A percentile compares a stretch with the other conserved stretches of the same genome.
Conservation (phyloP, 1,284 basidiomycete species). For the Thelephora terrestris region DNA sequence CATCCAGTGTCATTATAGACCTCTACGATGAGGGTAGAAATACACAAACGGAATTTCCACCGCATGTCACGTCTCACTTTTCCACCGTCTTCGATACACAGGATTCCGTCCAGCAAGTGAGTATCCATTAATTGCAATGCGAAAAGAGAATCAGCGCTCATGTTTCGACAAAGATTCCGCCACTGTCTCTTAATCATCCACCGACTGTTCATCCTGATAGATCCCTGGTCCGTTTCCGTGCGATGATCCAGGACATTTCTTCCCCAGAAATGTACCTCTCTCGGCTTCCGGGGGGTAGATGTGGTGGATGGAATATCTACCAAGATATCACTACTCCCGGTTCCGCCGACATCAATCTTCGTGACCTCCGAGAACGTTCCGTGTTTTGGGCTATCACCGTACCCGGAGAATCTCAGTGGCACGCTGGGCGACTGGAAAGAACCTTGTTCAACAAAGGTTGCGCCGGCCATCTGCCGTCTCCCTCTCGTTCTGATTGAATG, state of each 20-base stretch:
- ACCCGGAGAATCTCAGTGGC: conserved; percentile 52
- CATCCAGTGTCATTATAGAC: conserved; percentile 35
- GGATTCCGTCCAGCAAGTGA: conserved; percentile 36
- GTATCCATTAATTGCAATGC: conserved; percentile 5
- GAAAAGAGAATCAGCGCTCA: not conserved
- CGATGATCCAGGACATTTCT: conserved; percentile 76
- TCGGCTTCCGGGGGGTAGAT: conserved; percentile 27
- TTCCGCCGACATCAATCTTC: conserved; percentile 30
- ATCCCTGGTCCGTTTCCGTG: conserved; percentile 56
- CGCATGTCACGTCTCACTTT: conserved; percentile 41
- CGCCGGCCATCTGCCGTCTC: no score
- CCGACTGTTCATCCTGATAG: conserved; percentile 37
- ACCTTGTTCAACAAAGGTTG: no score
- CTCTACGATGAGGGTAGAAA: conserved; percentile 26
- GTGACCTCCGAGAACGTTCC: conserved; percentile 47
- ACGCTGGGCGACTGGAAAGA: conserved; percentile 27
- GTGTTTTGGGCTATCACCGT: conserved; percentile 63
- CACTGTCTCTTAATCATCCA: conserved; percentile 35
- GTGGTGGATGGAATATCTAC: conserved; percentile 64
- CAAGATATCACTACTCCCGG: conserved; percentile 8
- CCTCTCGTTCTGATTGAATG: not conserved
- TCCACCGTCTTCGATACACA: conserved; percentile 30
- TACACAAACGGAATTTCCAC: conserved; percentile 30
- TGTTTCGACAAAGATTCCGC: conserved; percentile 45
- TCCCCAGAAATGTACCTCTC: conserved; percentile 64